phyloP scores from a whole-genome alignment of 768 basidiomycete species.

The Russula earlei region DNA sequence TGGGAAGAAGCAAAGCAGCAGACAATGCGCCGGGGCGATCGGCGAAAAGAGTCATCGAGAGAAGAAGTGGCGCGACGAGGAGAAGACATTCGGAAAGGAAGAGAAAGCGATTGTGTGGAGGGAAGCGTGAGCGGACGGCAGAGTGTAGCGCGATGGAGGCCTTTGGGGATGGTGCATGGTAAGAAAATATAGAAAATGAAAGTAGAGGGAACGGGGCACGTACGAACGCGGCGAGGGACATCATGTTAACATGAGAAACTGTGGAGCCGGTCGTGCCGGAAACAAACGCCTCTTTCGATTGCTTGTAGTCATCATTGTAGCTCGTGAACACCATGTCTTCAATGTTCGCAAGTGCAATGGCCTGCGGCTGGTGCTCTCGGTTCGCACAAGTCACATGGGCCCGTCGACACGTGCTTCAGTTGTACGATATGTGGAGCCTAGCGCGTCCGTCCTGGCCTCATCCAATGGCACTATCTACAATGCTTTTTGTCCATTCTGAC shows the following conservation, averaged over 20 bases:
- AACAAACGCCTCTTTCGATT: constrained; percentile 75
- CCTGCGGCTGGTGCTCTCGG: no score
- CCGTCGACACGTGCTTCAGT: no score
- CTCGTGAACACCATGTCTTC: background rate
- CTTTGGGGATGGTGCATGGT: constrained; percentile 29
- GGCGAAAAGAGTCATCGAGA: constrained; percentile 74
- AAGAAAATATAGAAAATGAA: background rate
- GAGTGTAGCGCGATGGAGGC: constrained; percentile 65
- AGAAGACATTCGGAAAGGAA: constrained; percentile 53
- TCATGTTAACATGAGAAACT: constrained; percentile 54
- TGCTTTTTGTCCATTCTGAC: background rate
- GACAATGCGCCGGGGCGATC: constrained; percentile 45
- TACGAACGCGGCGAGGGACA: constrained; percentile 59
- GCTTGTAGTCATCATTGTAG: constrained; percentile 43
- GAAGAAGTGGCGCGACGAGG: constrained; percentile 67
- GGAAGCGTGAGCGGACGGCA: constrained; percentile 41
- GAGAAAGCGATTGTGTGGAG: constrained; percentile 33
- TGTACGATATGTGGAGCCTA: no score
- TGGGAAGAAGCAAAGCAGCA: constrained; percentile 37
- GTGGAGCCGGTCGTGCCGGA: constrained; percentile 64
- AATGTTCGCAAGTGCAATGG: no score
- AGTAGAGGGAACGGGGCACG: constrained; percentile 24
- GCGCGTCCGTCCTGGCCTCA: no score
- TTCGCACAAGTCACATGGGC: no score
- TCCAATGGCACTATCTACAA: background rate